These are phyloP conservation scores for Kalmusia sp. DNA, from an alignment of 2,329 filamentous ascomycete genomes.

Conservation along the genomic window DNA sequence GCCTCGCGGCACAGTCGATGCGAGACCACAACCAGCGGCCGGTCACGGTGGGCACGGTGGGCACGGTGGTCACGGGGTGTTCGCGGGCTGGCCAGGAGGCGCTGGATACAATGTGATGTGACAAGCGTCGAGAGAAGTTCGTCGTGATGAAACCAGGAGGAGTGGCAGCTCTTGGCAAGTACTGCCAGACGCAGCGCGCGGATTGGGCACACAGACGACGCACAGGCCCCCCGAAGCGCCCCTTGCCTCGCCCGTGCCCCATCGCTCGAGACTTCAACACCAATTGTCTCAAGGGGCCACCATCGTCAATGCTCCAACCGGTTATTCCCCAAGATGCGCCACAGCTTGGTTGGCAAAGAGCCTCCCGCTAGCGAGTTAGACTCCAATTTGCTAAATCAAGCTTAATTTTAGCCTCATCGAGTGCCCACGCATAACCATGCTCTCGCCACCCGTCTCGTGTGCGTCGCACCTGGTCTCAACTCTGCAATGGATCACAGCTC, in stretches of 20 bases:
- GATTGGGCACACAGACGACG: constrained; percentile 16
- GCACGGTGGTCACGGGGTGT: too few relatives aligned
- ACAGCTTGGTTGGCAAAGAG: constrained; percentile 34
- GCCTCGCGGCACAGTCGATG: neutral
- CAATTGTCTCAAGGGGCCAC: constrained; percentile 47
- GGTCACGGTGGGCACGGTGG: too few relatives aligned
- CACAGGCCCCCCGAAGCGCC: constrained; percentile 20
- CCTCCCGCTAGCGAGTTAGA: constrained; percentile 21
- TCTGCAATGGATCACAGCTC: constrained; percentile 29
- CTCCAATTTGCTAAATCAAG: constrained; percentile 25
- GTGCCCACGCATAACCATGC: constrained; percentile 35
- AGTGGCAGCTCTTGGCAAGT: neutral
- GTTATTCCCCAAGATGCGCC: constrained; percentile 17
- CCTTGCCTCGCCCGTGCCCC: constrained; percentile 30
- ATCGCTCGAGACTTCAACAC: constrained; percentile 38
- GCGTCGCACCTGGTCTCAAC: constrained; percentile 43
- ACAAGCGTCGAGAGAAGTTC: neutral
- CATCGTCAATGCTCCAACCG: constrained; percentile 32
- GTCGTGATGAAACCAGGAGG: constrained; percentile 5
- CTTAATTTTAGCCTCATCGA: constrained; percentile 23
- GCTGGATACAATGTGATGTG: neutral
- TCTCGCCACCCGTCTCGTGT: constrained; percentile 39
- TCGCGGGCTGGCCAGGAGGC: constrained; percentile 2
- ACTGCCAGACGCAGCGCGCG: constrained; percentile 1
- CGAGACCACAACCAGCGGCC: neutral